Evolutionary conservation across 225 moss, liverwort and hornwort genomes (phyloP).

Genomic region (Asterella californica): DNA sequence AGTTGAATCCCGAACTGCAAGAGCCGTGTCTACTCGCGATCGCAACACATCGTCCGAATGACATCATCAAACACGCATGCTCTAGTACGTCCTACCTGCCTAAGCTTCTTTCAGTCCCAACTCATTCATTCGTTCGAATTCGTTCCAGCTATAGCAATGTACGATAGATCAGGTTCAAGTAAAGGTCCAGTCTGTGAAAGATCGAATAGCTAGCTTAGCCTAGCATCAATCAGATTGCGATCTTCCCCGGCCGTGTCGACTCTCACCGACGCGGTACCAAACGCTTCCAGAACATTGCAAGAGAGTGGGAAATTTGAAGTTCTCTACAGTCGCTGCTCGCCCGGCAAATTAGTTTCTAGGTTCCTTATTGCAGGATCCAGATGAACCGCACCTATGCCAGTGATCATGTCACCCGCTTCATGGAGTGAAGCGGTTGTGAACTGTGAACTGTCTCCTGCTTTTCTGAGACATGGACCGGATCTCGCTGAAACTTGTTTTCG

Average conservation of each 20-base stretch:
- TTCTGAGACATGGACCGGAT: background rate
- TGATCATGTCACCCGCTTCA: no score
- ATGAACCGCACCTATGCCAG: no score
- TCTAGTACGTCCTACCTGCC: background rate
- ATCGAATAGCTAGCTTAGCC: no score
- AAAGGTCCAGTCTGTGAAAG: background rate
- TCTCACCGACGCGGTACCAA: background rate
- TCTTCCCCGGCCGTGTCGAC: no score
- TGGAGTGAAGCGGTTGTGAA: no score
- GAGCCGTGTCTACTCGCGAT: background rate
- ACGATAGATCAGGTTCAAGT: background rate
- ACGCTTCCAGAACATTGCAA: no score
- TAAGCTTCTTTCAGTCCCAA: background rate
- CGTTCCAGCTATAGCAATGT: background rate
- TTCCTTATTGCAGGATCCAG: no score
- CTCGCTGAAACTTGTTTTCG: background rate
- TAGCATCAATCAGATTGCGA: background rate
- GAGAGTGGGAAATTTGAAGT: no score
- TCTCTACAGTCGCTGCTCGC: no score
- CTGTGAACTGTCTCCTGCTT: no score
- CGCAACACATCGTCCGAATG: background rate
- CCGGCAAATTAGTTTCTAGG: no score
- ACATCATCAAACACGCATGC: background rate
- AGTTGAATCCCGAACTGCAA: background rate
- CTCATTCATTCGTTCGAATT: background rate